Conservation (phyloP, 1,139 yeast genomes). For the Yamadazyma taylorii region DNA sequence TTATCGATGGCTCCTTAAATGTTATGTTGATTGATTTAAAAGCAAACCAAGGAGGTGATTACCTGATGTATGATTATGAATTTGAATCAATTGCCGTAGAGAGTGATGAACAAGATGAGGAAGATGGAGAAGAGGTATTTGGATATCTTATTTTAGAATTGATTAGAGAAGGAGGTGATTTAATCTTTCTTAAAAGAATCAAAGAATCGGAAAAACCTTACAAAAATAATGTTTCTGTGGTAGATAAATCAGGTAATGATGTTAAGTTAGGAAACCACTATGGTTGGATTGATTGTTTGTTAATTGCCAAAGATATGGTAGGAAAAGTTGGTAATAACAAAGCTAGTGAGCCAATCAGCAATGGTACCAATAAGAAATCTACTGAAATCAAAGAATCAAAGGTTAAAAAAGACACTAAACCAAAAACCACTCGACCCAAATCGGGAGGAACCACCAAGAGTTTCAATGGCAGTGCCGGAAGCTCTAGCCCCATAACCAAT, state of each 20-base stretch:
- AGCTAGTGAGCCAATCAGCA: background rate
- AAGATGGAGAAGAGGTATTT: slow-evolving; percentile 30
- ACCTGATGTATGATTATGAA: slow-evolving; percentile 79
- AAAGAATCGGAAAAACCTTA: slow-evolving; percentile 24
- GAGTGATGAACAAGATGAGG: slow-evolving; percentile 39
- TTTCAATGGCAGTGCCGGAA: slow-evolving; percentile 3
- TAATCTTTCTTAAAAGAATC: slow-evolving; percentile 56
- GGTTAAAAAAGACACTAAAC: slow-evolving; percentile 5
- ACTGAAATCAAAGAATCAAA: slow-evolving; percentile 4
- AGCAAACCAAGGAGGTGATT: slow-evolving; percentile 56
- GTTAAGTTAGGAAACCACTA: slow-evolving; percentile 37
- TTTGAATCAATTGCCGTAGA: slow-evolving; percentile 45
- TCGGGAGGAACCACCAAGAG: slow-evolving; percentile 5
- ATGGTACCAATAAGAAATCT: slow-evolving; percentile 4
- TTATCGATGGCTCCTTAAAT: slow-evolving; percentile 36
- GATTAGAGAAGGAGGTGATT: slow-evolving; percentile 53
- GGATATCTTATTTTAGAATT: slow-evolving; percentile 70
- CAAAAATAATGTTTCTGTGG: slow-evolving; percentile 37
- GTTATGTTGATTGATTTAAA: slow-evolving; percentile 47
- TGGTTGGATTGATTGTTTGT: slow-evolving; percentile 50
- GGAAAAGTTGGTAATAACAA: slow-evolving; percentile 14
- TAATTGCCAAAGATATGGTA: slow-evolving; percentile 45
- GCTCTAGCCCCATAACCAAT: background rate
- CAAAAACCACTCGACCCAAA: slow-evolving; percentile 12
- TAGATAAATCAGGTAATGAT: slow-evolving; percentile 32